phyloP scores from a whole-genome alignment of 2,329 filamentous ascomycete species.

The Neofusicoccum ribis region DNA sequence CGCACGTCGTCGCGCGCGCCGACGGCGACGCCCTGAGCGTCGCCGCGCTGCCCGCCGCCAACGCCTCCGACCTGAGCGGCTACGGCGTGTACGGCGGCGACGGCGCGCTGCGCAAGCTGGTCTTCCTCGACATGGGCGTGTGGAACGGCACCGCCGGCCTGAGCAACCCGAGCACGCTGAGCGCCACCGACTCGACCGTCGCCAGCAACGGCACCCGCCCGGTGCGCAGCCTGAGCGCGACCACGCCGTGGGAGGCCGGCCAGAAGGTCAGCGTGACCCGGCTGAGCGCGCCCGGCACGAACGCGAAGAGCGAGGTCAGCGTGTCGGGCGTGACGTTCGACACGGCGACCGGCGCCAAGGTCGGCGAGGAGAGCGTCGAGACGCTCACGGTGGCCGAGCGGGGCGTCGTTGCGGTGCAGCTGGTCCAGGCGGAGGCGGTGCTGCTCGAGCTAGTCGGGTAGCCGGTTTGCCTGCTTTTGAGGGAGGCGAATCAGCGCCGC shows the following conservation, averaged over 20 bases:
- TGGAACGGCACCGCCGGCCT: constrained; percentile 13
- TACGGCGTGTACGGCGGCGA: background rate
- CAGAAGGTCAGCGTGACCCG: background rate
- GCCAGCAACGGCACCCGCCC: constrained; percentile 13
- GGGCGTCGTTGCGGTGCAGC: constrained; percentile 7
- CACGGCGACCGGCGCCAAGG: background rate
- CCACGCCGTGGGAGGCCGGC: constrained; percentile 11
- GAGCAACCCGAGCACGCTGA: constrained; percentile 14
- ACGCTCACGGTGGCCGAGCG: background rate
- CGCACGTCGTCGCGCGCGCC: constrained; percentile 13
- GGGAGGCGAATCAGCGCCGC: background rate
- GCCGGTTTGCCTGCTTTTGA: background rate
- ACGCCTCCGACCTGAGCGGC: constrained; percentile 10
- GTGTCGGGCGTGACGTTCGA: constrained; percentile 11
- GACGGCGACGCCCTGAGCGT: background rate
- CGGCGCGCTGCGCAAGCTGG: background rate
- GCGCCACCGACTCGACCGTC: background rate
- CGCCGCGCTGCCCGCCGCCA: constrained; percentile 4
- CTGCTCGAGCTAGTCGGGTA: constrained; percentile 7
- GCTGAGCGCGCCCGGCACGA: constrained; percentile 14
- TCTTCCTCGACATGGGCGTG: constrained; percentile 17
- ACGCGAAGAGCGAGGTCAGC: constrained; percentile 14
- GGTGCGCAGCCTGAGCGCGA: background rate
- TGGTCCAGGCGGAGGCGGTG: constrained; percentile 15
- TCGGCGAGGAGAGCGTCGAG: constrained; percentile 1